phyloP scores from a whole-genome alignment of 768 basidiomycete species.

The Pluteus cervinus region DNA sequence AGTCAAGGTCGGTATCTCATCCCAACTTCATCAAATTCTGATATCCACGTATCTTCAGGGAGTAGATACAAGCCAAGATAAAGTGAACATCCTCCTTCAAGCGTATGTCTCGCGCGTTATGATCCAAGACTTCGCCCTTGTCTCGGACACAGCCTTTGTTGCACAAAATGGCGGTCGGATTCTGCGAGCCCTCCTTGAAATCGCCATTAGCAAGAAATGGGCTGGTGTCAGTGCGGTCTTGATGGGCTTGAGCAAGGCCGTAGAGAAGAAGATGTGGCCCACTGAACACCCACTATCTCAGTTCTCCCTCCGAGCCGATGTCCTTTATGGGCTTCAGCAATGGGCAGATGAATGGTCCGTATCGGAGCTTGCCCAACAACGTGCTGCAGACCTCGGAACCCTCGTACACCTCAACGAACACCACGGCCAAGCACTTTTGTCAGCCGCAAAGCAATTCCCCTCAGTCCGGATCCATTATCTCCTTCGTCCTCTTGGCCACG shows the following conservation, averaged over 20 bases:
- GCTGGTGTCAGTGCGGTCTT: conserved; percentile 74
- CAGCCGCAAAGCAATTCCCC: conserved; percentile 84
- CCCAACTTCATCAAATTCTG: no score
- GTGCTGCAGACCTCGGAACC: conserved; percentile 65
- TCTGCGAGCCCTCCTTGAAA: conserved; percentile 89
- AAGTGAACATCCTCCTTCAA: conserved; percentile 95
- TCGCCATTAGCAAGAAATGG: conserved; percentile 90
- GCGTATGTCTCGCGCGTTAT: conserved; percentile 74
- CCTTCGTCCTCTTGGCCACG: conserved; percentile 77
- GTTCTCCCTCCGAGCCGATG: conserved; percentile 69
- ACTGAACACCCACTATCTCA: conserved; percentile 89
- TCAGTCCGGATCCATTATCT: conserved; percentile 55
- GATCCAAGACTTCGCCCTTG: conserved; percentile 93
- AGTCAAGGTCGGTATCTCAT: conserved; percentile 59
- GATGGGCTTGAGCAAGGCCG: conserved; percentile 87
- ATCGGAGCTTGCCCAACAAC: conserved; percentile 61
- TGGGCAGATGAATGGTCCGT: conserved; percentile 81
- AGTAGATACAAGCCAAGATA: conserved; percentile 54
- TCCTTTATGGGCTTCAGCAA: conserved; percentile 68
- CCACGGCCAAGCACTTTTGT: conserved; percentile 74
- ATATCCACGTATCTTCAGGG: conserved; percentile 40
- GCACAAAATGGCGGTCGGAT: conserved; percentile 96
- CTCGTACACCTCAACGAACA: conserved; percentile 81
- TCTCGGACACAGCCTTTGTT: conserved; percentile 91
- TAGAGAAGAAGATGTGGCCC: conserved; percentile 92